These are phyloP conservation scores for Thielaviopsis cerberus DNA, from an alignment of 2,329 filamentous ascomycete species.

Conservation along the genomic window DNA sequence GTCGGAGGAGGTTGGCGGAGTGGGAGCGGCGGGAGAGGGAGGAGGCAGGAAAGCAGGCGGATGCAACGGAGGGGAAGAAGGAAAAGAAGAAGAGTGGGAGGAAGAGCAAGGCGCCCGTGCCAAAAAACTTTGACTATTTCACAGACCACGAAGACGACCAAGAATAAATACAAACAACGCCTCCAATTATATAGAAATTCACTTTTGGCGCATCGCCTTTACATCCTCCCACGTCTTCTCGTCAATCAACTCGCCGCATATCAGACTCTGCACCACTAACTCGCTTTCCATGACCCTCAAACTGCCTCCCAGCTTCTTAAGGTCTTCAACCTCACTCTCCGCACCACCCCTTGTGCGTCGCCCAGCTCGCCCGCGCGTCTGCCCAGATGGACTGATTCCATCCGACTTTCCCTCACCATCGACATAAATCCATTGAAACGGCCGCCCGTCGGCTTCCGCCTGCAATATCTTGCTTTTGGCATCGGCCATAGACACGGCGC, in stretches of 20 bases:
- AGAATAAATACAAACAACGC: neutral
- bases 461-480: conserved; percentile 40
- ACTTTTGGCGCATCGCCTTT: neutral
- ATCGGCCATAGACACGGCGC: conserved; percentile 45
- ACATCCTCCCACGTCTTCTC: conserved; percentile 25
- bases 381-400: conserved; percentile 15
- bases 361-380: conserved; percentile 10
- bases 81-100: neutral
- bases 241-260: conserved; percentile 61
- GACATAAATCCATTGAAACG: conserved; percentile 65
- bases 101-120: conserved; percentile 12
- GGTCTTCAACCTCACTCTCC: neutral
- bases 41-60: neutral
- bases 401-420: conserved; percentile 40
- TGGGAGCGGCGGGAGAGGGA: conserved; percentile 2
- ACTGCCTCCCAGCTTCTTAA: neutral
- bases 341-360: conserved; percentile 14
- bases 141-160: conserved; percentile 15
- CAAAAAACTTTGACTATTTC: conserved; percentile 20
- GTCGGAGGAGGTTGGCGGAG: conserved; percentile 14
- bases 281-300: conserved; percentile 59
- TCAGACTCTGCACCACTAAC: conserved; percentile 79
- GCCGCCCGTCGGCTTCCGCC: conserved; percentile 14
- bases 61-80: conserved; percentile 5
- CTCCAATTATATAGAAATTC: neutral